Base-by-base conservation (phyloP, 441 rosid species). In the Eutrema salsugineum region DNA sequence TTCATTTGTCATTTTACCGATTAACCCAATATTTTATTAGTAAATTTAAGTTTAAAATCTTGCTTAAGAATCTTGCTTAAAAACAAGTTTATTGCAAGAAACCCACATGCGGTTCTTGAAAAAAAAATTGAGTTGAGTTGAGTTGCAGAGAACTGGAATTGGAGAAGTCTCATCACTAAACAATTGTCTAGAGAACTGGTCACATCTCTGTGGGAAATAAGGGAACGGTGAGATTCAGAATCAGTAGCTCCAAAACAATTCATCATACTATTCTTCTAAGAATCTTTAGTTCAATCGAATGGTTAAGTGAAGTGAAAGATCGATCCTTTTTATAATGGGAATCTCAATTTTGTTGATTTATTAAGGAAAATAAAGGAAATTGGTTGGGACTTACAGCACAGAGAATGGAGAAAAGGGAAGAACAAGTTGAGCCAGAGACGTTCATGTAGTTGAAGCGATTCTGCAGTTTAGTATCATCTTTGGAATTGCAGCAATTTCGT, bases 131-230 rank as follows among this genome's bases (percentile, higher is more conserved):
- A n/a, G n/a, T n/a, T n/a, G n/a, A 1, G 75, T 67, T 60, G 85
- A 82, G 78, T 78, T 83, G 79, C 88, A 79, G 0, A 78, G 84
- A 69, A 78, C 72, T 42, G 88, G 91, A 54, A 84, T 43, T 5
- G 22, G 40, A 78, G 78, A 38, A 36, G 15, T 32, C 39, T 60
- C 79, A 15, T 65, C 53, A 53, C 32, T 42, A 63, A 65, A 83
- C 12, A 85, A 49, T 64, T 80, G 78, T 22, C 81, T 81, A 2
- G 84, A 83, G 75, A 65, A 83, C 32, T 74, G 79, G 75, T 83
- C 85, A 62, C 88, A 83, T 74, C 62, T 78, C 87, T 83, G 81
- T 38, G 42, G 43, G 4, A 15, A 28, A 38, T 1, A 24, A 22
- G 30, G 5, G 54, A 24, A 54, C 4, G 8, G 33, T 47, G 33